Base-by-base conservation (phyloP, 2,329 filamentous ascomycete species). In the Trichoderma endophyticum region DNA sequence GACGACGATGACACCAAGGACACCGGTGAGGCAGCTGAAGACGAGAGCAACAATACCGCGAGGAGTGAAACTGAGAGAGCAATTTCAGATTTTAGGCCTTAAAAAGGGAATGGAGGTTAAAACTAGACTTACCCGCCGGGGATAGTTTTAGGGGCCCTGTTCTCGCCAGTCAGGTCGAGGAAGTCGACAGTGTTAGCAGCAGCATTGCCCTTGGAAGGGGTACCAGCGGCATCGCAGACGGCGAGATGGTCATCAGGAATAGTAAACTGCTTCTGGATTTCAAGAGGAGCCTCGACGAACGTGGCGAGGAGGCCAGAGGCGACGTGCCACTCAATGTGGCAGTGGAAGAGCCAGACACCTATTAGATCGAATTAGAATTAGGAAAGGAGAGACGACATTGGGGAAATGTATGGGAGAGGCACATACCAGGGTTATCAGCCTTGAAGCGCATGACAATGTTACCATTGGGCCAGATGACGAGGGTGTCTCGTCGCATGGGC, bases 301-400 rank as follows among this genome's bases (percentile, higher is more conserved):
- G 89, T 90, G 28, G 89, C 87, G 4, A 89, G 83, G 3, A 93
- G 84, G n/a, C 92, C 92, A 3, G 89, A 89, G 1, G 86, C 82
- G 71, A 93, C 84, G 78, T 94, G 92, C 91, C 91, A 95, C 78
- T 93, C 91, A 68, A 95, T 91, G 79, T 95, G 93, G 81, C 92
- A 95, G 81, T 94, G 92, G 82, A 94, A 92, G 4, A 92, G 80
- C 90, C 90, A 92, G 26, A 92, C 83, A 48, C 88, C 84, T 84
- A 43, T 5, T 6, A 34, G 14, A 14, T 2, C 5, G 2, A 6
- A 4, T 26, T 6, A 51, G 48, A 24, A 54, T 14, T 11, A 36
- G 15, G n/a, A 56, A 34, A 8, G 6, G 12, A 21, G 14, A 54
- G 11, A 54, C 2, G 2, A 34, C 11, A 4, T 67, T 15, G 24